A percentile compares a stretch with the other conserved stretches of the same genome.
These are phyloP conservation scores for Neurospora sp. DNA, from an alignment of 495 filamentous ascomycete genomes.

Conservation along the genomic window DNA sequence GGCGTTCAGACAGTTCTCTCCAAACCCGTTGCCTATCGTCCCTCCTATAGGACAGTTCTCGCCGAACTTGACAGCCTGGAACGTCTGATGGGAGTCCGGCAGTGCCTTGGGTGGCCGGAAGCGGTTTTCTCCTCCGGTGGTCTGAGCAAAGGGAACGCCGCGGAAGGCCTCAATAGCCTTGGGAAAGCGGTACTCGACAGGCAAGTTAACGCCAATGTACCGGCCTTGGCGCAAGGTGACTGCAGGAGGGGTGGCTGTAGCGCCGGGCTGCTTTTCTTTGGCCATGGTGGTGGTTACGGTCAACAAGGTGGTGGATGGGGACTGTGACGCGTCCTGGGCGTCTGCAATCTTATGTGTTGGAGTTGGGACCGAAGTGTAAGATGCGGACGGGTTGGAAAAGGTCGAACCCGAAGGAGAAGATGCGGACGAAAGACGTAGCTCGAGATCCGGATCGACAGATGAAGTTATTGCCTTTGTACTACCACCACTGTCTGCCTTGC, in stretches of 20 bases:
- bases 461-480: background rate
- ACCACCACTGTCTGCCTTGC: background rate
- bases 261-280: background rate
- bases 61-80: constrained; percentile 38
- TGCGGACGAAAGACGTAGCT: background rate
- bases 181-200: constrained; percentile 27
- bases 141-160: constrained; percentile 52
- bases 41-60: constrained; percentile 29
- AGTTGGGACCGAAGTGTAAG: background rate
- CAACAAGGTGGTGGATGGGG: background rate
- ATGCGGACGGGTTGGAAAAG: background rate
- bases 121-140: constrained; percentile 44
- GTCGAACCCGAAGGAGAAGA: background rate
- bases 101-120: constrained; percentile 42
- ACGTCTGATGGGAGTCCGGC: constrained; percentile 14
- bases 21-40: constrained; percentile 15
- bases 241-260: constrained; percentile 2
- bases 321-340: no score
- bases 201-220: constrained; percentile 39
- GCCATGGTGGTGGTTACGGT: background rate
- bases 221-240: constrained; percentile 43
- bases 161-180: constrained; percentile 44
- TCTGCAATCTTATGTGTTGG: background rate
- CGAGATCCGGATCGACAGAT: background rate
- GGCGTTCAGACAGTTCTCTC: constrained; percentile 43